A percentile compares a stretch with the other conserved stretches of the same genome.
phyloP scores from a whole-genome alignment of 1,139 yeast genomes.

The Pneumocystis canis region DNA sequence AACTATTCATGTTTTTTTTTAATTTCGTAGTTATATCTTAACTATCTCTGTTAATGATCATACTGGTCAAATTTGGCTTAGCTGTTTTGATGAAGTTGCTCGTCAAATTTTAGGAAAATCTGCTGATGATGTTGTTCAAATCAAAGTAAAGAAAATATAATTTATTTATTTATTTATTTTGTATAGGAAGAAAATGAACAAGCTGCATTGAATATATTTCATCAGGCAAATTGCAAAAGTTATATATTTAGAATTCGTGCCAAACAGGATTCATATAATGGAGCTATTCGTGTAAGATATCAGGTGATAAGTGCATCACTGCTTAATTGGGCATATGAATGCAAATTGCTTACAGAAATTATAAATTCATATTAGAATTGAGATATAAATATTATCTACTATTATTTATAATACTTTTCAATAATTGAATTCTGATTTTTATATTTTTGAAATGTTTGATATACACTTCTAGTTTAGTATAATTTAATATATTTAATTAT shows the following conservation, averaged over 20 bases:
- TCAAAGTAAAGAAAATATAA: conserved; percentile 27
- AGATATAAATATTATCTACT: not conserved
- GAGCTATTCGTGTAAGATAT: conserved; percentile 61
- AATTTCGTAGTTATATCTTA: conserved; percentile 29
- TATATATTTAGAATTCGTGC: conserved; percentile 66
- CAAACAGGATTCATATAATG: conserved; percentile 70
- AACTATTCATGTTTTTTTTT: not conserved
- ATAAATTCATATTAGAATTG: conserved; percentile 27
- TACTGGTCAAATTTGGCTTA: conserved; percentile 75
- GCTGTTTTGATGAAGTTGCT: conserved; percentile 79
- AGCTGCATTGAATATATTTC: conserved; percentile 36
- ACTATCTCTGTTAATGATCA: conserved; percentile 59
- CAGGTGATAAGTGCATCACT: conserved; percentile 43
- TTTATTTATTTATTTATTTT: conserved; percentile 17
- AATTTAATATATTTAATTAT: not conserved
- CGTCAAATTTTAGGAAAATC: conserved; percentile 46
- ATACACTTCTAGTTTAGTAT: not conserved
- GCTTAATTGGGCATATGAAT: conserved; percentile 48
- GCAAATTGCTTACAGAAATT: conserved; percentile 40
- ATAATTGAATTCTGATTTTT: not conserved
- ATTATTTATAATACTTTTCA: not conserved
- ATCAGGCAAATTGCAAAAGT: conserved; percentile 49
- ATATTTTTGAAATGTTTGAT: not conserved
- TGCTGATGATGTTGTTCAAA: conserved; percentile 50
- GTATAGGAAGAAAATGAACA: conserved; percentile 29